Evolutionary conservation across 306 rosid species (phyloP), one percentile per base, ranked within the genome.

Genomic region (Ormosia semicastrata): DNA sequence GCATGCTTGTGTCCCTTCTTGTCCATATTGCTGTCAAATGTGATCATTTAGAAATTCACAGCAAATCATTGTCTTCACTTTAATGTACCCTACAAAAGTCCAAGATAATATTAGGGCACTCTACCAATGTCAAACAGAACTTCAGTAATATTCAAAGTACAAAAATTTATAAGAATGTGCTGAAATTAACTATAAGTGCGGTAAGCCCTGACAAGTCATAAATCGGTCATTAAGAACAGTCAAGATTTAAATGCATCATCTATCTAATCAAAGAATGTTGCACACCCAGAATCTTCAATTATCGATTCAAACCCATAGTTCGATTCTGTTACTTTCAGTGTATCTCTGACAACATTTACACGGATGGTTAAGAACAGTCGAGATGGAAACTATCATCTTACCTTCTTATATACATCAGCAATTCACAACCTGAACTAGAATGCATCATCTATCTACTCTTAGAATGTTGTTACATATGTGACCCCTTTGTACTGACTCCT

Each of bases 381-480:
- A 68, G 78, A 73, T 40, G 64, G 36, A 62, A 52, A 39, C 30
- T 10, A 78, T 8, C 15, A 70, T 12, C 76, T 84, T 66, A 88
- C 89, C 84, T 60, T 64, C 34, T 53, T 29, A 40, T 76, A 37
- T 67, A 76, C 82, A 57, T 72, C 76, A 58, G 73, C 77, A 81
- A 63, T 17, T 40, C 24, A 65, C 30, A 73, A 78, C 66, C 66
- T 64, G 69, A 73, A 75, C 75, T 71, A 60, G 71, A 75, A 60
- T 47, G 75, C 73, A 70, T 89, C 82, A 89, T 74, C 86, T 79
- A 10, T 84, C 90, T 62, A 95, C 98, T 75, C 87, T 88, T 53
- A 95, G 87, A 78, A 95, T 89, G 86, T 95, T 95, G 90, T 95
- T 95, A 69, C 89, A 82, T 82, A 93, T 87, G 82, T 85, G 63